Conservation (phyloP, 2,329 filamentous ascomycete genomes). For the Fusarium annulatum region DNA sequence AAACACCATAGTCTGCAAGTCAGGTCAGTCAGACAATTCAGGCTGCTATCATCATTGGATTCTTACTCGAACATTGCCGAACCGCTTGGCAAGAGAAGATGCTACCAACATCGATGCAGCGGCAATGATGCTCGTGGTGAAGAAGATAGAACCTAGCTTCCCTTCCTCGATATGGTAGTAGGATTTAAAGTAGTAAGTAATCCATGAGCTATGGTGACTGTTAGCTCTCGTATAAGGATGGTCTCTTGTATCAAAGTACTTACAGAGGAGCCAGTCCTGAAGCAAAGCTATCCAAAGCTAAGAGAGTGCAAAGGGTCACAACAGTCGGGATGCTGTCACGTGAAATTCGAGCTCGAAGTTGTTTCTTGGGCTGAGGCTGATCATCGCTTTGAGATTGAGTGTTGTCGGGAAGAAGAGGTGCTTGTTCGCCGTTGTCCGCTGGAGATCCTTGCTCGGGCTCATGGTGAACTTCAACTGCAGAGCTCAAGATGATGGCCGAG, state of each 20-base stretch:
- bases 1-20: slow-evolving; percentile 75
- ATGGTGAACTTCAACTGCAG: slow-evolving; percentile 55
- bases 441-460: background rate
- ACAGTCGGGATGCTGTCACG: slow-evolving; percentile 64
- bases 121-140: slow-evolving; percentile 63
- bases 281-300: slow-evolving; percentile 75
- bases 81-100: slow-evolving; percentile 63
- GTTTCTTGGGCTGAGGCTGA: slow-evolving; percentile 4
- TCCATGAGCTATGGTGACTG: slow-evolving; percentile 62
- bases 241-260: slow-evolving; percentile 47
- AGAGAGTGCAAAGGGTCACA: slow-evolving; percentile 72
- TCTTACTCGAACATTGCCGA: slow-evolving; percentile 73
- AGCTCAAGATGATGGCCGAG: slow-evolving; percentile 61
- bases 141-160: slow-evolving; percentile 65
- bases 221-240: accelerated
- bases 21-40: background rate
- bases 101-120: slow-evolving; percentile 64
- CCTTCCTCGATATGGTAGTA: slow-evolving; percentile 61
- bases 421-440: slow-evolving; percentile 25
- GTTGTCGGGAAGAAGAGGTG: slow-evolving; percentile 41
- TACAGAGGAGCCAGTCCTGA: slow-evolving; percentile 75
- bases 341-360: slow-evolving; percentile 68
- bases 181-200: slow-evolving; percentile 66
- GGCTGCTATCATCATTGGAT: accelerated
- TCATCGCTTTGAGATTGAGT: background rate